Percentiles rank a stretch among this genome's conserved stretches.
Conservation (phyloP, 1,284 basidiomycete genomes). For the Cystobasidium pallidum region DNA sequence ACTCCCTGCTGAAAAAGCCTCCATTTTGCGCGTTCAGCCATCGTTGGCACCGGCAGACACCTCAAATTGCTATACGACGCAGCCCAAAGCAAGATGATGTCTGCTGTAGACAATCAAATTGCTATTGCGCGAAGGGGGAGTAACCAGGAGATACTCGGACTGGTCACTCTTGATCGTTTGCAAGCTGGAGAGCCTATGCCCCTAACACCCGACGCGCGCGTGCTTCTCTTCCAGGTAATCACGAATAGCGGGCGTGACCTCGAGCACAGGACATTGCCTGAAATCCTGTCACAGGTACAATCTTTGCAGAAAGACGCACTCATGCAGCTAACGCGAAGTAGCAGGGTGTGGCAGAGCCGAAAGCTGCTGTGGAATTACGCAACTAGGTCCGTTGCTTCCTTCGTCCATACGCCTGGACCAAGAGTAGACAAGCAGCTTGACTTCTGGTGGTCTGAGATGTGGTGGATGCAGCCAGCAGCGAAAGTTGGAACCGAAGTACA, state of each 20-base stretch:
- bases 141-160: constrained; percentile 17
- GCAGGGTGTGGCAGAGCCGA: not conserved
- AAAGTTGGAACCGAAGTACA: not conserved
- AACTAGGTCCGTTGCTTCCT: constrained; percentile 4
- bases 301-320: not conserved
- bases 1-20: too few species aligned
- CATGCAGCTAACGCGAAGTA: not conserved
- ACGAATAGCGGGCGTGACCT: constrained; percentile 5
- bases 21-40: not conserved
- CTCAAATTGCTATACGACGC: constrained; percentile 4
- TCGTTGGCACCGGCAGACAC: constrained; percentile 7
- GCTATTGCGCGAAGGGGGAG: not conserved
- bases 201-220: constrained; percentile 6
- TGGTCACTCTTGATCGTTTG: not conserved
- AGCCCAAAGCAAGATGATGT: not conserved
- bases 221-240: constrained; percentile 12
- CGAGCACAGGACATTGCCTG: not conserved
- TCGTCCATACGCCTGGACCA: constrained; percentile 21
- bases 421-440: not conserved
- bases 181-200: not conserved
- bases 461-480: constrained; percentile 20
- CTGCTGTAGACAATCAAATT: not conserved
- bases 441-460: constrained; percentile 22
- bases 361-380: constrained; percentile 5
- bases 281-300: not conserved